phyloP scores from a whole-genome alignment of 129 eudicot species.

The Pittosporum tobira region DNA sequence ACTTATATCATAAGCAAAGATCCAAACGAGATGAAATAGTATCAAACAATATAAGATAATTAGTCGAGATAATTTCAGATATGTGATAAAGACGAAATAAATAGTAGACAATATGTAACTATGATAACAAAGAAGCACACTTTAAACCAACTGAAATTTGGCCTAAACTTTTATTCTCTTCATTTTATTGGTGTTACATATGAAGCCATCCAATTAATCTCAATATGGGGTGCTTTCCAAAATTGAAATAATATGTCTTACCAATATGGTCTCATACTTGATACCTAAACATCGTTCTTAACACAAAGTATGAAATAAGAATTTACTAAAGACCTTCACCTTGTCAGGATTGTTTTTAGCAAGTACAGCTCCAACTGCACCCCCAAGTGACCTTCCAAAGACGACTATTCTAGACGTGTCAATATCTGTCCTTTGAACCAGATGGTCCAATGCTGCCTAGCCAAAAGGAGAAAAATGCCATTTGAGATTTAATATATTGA shows the following conservation, averaged over 20 bases:
- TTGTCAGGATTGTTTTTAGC: slow-evolving; percentile 77
- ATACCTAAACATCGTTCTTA: not conserved
- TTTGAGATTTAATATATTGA: slow-evolving; percentile 3
- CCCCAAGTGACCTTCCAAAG: slow-evolving; percentile 96
- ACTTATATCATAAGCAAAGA: not conserved
- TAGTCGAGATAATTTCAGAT: no score
- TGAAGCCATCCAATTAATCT: no score
- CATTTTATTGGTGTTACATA: no score
- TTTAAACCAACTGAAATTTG: not conserved
- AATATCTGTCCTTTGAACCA: slow-evolving; percentile 72
- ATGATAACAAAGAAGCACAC: not conserved
- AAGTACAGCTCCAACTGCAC: slow-evolving; percentile 85
- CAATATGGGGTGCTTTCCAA: no score
- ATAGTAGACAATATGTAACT: no score
- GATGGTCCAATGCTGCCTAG: slow-evolving; percentile 90
- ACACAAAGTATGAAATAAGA: not conserved
- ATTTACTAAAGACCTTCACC: slow-evolving; percentile 26
- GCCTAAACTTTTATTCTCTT: not conserved
- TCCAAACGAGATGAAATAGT: not conserved
- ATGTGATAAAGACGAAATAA: not conserved
- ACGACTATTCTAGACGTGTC: slow-evolving; percentile 82
- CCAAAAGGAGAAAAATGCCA: slow-evolving; percentile 3
- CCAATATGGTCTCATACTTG: not conserved
- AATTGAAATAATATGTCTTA: no score
- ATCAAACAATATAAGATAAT: no score